Percentiles rank a stretch among this genome's conserved stretches.
These are phyloP conservation scores for Sindora glabra DNA, from an alignment of 306 rosid species.

Conservation along the genomic window DNA sequence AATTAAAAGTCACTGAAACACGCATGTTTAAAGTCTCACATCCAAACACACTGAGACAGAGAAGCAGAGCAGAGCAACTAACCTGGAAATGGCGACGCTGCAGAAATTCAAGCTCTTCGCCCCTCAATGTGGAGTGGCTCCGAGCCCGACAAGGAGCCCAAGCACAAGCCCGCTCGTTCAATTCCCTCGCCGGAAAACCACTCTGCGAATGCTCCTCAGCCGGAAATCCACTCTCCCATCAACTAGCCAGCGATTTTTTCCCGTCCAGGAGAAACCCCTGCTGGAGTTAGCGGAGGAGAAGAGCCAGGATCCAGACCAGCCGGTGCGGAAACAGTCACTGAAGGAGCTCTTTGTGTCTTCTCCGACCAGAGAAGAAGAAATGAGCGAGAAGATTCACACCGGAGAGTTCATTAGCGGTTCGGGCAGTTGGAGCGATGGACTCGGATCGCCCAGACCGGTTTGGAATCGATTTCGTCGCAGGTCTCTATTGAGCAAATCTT, in stretches of 20 bases:
- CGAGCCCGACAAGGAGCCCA: slow-evolving; percentile 72
- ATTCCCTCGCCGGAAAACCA: slow-evolving; percentile 66
- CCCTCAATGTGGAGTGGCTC: slow-evolving; percentile 64
- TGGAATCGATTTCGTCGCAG: slow-evolving; percentile 64
- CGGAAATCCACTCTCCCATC: slow-evolving; percentile 36
- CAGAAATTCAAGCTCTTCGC: slow-evolving; percentile 81
- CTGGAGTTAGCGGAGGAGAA: slow-evolving; percentile 1
- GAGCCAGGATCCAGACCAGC: slow-evolving; percentile 29
- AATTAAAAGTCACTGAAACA: slow-evolving; percentile 39
- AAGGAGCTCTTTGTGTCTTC: slow-evolving; percentile 69
- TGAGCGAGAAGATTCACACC: not conserved
- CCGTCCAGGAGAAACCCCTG: slow-evolving; percentile 18
- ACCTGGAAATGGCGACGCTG: slow-evolving; percentile 52
- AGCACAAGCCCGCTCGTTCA: slow-evolving; percentile 65
- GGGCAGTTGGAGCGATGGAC: slow-evolving; percentile 12
- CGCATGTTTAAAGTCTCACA: no score
- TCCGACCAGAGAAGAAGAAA: slow-evolving; percentile 33
- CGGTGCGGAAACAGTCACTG: slow-evolving; percentile 43
- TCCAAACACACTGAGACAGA: not conserved
- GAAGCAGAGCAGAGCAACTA: not conserved
- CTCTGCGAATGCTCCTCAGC: slow-evolving; percentile 49
- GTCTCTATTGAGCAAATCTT: slow-evolving; percentile 54
- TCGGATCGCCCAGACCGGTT: slow-evolving; percentile 47
- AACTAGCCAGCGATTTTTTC: slow-evolving; percentile 22
- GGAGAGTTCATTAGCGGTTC: slow-evolving; percentile 17